Evolutionary conservation across 805 yeast genomes (phyloP), one percentile per base, ranked within the genome.

Genomic region (Wickerhamomyces bovis): DNA sequence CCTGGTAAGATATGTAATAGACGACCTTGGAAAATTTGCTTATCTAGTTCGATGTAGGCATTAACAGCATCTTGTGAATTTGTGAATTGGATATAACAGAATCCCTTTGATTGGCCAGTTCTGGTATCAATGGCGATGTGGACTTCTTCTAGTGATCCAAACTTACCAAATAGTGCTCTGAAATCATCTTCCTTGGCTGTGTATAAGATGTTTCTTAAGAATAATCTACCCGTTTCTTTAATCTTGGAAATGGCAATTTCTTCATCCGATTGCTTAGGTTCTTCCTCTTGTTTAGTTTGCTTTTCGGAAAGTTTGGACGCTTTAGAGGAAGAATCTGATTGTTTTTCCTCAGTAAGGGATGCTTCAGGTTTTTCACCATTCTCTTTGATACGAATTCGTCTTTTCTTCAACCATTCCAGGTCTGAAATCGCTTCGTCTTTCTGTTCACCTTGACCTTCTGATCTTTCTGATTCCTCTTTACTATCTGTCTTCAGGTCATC

Each of bases 21-120:
- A 56, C 99, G 80, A 44, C 99, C 99, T 68, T 94, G 98, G 71
- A 87, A 92, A 62, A 87, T 84, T 59, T 85, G 85, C 58, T 88
- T 89, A 65, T 94, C 99, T 43, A 90, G 70, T 13, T 73, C 77
- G 31, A 74, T 65, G 62, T 73, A 90, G 0, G 98, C 98, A 25
- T 67, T 61, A 1, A 84, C 79, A 0, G 99, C 99, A 60, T 83
- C 83, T 10, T 76, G 75, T 10, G 83, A 72, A 51, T 78, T 71
- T n/a, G 64, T 68, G 60, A 85, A 94, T 61, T 83, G 80, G 12
- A 89, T 74, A 59, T 90, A 90, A 0, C 94, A 96, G 64, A 89
- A 88, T 0, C 99, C 99, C 66, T 94, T 94, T 1, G 96, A 84
- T 56, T 81, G 78, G 11, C 95, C 95, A 0, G 95, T 87, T 67